phyloP scores from a whole-genome alignment of 1,284 basidiomycete genomes.

The Leccinum angustisporum region DNA sequence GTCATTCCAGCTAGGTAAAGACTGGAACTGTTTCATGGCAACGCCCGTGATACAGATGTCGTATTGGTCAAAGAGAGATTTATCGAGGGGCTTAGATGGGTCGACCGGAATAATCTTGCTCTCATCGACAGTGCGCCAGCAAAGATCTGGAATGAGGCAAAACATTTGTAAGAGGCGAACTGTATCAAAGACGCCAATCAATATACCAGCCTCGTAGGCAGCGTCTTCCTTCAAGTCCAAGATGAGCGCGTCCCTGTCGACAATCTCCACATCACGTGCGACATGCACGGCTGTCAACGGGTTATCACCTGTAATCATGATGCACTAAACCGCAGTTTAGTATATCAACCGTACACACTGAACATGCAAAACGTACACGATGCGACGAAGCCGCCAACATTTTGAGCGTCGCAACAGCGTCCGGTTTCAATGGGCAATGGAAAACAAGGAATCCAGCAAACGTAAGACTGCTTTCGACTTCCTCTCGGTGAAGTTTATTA shows the following conservation, averaged over 20 bases:
- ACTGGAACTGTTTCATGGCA: slow-evolving; percentile 83
- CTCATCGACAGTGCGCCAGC: slow-evolving; percentile 93
- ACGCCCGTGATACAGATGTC: slow-evolving; percentile 94
- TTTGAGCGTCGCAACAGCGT: slow-evolving; percentile 85
- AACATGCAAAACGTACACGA: slow-evolving; percentile 57
- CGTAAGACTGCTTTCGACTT: slow-evolving; percentile 72
- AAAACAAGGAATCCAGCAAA: slow-evolving; percentile 96
- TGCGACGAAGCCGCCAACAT: slow-evolving; percentile 95
- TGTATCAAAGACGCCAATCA: not conserved
- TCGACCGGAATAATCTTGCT: slow-evolving; percentile 82
- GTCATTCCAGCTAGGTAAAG: slow-evolving; percentile 60
- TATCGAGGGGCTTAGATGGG: slow-evolving; percentile 74
- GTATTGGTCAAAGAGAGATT: slow-evolving; percentile 75
- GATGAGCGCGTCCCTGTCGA: slow-evolving; percentile 90
- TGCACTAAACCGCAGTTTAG: slow-evolving; percentile 56
- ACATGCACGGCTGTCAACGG: slow-evolving; percentile 94
- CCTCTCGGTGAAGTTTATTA: slow-evolving; percentile 77
- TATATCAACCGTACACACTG: slow-evolving; percentile 4
- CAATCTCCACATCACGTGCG: slow-evolving; percentile 91
- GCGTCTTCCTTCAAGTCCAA: slow-evolving; percentile 86
- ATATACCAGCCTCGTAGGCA: slow-evolving; percentile 61
- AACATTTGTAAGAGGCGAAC: not conserved
- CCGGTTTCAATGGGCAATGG: slow-evolving; percentile 93
- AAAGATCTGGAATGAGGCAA: slow-evolving; percentile 55
- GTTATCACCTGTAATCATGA: slow-evolving; percentile 99